phyloP scores from a whole-genome alignment of 1,139 yeast genomes.

The Hansenula sp. region DNA sequence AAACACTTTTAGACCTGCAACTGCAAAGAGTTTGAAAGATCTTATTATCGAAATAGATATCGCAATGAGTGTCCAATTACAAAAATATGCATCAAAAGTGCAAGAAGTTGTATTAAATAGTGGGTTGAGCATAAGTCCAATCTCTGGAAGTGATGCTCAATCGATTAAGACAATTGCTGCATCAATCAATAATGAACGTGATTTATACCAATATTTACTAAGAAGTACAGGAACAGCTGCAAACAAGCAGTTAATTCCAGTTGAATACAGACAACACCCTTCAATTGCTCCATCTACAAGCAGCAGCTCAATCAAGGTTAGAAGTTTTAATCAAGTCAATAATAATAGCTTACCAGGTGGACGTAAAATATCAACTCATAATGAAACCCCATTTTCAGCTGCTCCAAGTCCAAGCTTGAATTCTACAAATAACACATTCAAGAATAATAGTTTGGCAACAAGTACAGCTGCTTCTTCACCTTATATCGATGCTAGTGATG shows the following conservation, averaged over 20 bases:
- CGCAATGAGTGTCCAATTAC: conserved; percentile 83
- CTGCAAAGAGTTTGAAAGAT: conserved; percentile 68
- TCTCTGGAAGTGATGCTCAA: conserved; percentile 41
- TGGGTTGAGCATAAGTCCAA: conserved; percentile 79
- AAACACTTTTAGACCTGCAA: conserved; percentile 71
- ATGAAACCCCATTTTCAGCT: conserved; percentile 23
- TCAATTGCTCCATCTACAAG: conserved; percentile 36
- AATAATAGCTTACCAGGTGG: conserved; percentile 25
- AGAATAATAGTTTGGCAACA: background rate
- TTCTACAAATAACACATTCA: conserved; percentile 1
- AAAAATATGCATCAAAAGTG: conserved; percentile 81
- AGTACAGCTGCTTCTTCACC: conserved; percentile 29
- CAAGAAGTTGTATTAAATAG: conserved; percentile 81
- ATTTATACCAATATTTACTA: conserved; percentile 65
- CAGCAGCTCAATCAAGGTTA: conserved; percentile 12
- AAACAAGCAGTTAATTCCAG: conserved; percentile 47
- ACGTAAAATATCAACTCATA: conserved; percentile 26
- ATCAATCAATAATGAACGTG: conserved; percentile 77
- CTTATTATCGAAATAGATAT: conserved; percentile 82
- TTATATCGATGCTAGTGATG: conserved; percentile 27
- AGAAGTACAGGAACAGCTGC: conserved; percentile 38
- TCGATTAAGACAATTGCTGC: conserved; percentile 77
- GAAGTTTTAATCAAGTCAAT: conserved; percentile 12
- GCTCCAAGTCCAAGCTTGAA: conserved; percentile 3
- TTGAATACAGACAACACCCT: conserved; percentile 77